Evolutionary conservation across 2,329 filamentous ascomycete genomes (phyloP).

Genomic region (Epichloe uncinata): DNA sequence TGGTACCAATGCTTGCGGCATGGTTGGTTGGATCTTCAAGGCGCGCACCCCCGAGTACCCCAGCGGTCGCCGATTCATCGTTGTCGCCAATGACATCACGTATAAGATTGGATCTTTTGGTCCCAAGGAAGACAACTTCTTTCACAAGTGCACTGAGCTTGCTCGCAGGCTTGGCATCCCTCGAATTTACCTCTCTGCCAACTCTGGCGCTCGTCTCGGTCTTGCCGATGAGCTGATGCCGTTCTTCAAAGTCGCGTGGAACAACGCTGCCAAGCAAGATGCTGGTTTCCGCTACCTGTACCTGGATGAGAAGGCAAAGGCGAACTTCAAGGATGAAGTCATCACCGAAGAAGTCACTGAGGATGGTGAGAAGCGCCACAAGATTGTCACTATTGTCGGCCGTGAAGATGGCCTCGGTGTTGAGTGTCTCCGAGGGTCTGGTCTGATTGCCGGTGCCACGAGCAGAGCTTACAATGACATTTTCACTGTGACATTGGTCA

Average conservation of each 20-base stretch:
- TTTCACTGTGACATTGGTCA: constrained; percentile 95
- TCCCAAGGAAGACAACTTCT: constrained; percentile 92
- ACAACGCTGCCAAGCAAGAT: constrained; percentile 67
- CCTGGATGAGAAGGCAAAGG: constrained; percentile 73
- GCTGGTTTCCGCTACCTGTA: constrained; percentile 96
- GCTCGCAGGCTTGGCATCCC: constrained; percentile 90
- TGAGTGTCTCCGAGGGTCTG: constrained; percentile 91
- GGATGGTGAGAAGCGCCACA: constrained; percentile 79
- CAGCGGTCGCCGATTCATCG: constrained; percentile 78
- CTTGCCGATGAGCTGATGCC: constrained; percentile 95
- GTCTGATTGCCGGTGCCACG: constrained; percentile 94
- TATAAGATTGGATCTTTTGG: constrained; percentile 98
- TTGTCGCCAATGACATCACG: constrained; percentile 98
- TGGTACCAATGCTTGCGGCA: constrained; percentile 89
- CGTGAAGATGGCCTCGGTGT: constrained; percentile 94
- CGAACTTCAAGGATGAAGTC: constrained; percentile 61
- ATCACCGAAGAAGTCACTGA: constrained; percentile 78
- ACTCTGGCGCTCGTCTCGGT: constrained; percentile 94
- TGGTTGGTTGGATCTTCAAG: constrained; percentile 96
- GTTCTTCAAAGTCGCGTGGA: constrained; percentile 96
- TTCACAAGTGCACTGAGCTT: constrained; percentile 96
- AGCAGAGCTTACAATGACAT: constrained; percentile 97
- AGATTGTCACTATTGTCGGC: constrained; percentile 88
- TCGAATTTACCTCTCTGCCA: constrained; percentile 94
- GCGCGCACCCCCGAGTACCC: constrained; percentile 95